A percentile compares a stretch with the other conserved stretches of the same genome.
Conservation (phyloP, 2,329 filamentous ascomycete species). For the Gaeumannomyces tritici region DNA sequence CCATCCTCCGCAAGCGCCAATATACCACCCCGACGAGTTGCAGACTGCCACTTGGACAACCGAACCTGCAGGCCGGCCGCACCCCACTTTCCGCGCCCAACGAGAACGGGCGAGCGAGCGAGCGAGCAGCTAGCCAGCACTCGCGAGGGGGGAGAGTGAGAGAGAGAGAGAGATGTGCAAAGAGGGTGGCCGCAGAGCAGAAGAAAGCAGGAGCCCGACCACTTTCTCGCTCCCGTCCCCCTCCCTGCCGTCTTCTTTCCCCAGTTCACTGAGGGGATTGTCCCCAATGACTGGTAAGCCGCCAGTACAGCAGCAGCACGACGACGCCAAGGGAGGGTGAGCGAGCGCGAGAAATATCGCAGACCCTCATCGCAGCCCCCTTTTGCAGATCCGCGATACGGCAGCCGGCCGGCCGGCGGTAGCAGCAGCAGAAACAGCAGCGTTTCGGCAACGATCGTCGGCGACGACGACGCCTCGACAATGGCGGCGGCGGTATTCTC, state of each 20-base stretch:
- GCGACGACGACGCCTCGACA: background rate
- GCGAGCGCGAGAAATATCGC: background rate
- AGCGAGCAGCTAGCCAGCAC: background rate
- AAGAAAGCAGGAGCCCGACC: background rate
- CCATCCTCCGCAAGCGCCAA: too few species aligned
- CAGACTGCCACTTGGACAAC: too few species aligned
- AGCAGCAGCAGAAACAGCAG: background rate
- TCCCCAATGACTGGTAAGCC: background rate
- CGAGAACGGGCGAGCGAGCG: too few species aligned
- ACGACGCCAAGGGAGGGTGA: background rate
- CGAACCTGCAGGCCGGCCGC: too few species aligned
- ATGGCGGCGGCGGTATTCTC: background rate
- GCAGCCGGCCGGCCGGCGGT: background rate
- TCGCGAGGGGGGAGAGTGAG: too few species aligned
- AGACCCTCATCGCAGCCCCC: background rate
- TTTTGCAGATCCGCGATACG: background rate
- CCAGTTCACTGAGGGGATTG: background rate
- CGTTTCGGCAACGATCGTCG: background rate
- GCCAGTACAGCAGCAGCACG: background rate
- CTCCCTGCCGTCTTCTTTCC: background rate
- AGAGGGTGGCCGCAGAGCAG: background rate
- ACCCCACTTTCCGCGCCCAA: too few species aligned
- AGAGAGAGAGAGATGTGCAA: background rate
- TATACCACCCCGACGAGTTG: too few species aligned
- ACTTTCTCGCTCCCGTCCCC: background rate